Conservation (phyloP, 2,329 filamentous ascomycete genomes). For the Dichotomopilus funicola region DNA sequence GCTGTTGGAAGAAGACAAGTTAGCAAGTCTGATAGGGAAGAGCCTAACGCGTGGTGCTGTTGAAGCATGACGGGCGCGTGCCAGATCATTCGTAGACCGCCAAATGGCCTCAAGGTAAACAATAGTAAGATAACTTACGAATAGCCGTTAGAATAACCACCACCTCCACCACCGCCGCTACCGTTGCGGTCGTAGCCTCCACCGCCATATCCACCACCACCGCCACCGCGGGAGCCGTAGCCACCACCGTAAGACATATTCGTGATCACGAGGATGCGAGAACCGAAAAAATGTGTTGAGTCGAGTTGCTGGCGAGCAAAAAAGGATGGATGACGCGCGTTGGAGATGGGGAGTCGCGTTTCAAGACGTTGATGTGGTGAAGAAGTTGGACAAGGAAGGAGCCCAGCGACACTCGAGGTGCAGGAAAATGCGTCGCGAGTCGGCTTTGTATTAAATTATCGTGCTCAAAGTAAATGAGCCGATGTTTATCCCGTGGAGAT, state of each 20-base stretch:
- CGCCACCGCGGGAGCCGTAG: slow-evolving; percentile 37
- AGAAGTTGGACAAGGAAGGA: neutral
- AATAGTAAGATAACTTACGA: slow-evolving; percentile 12
- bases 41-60: neutral
- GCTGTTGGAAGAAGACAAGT: slow-evolving; percentile 13
- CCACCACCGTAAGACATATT: slow-evolving; percentile 26
- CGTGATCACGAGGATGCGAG: slow-evolving; percentile 7
- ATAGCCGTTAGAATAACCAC: slow-evolving; percentile 25
- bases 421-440: slow-evolving; percentile 5
- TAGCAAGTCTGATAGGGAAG: slow-evolving; percentile 8
- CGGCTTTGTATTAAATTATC: neutral
- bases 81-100: neutral
- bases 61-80: neutral
- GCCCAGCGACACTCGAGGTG: slow-evolving; percentile 3
- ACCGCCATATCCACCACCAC: too few relatives aligned
- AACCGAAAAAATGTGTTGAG: neutral
- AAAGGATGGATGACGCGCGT: too few relatives aligned
- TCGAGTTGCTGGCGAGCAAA: neutral
- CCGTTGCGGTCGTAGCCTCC: too few relatives aligned
- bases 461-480: slow-evolving; percentile 18
- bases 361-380: neutral
- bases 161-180: slow-evolving; percentile 34
- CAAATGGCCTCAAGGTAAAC: neutral
- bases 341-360: slow-evolving; percentile 6
- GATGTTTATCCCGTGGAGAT: too few relatives aligned